Percentiles rank a stretch among this genome's conserved stretches.
Conservation (phyloP, 164 flowering plant genomes). For the Umbellularia californica region DNA sequence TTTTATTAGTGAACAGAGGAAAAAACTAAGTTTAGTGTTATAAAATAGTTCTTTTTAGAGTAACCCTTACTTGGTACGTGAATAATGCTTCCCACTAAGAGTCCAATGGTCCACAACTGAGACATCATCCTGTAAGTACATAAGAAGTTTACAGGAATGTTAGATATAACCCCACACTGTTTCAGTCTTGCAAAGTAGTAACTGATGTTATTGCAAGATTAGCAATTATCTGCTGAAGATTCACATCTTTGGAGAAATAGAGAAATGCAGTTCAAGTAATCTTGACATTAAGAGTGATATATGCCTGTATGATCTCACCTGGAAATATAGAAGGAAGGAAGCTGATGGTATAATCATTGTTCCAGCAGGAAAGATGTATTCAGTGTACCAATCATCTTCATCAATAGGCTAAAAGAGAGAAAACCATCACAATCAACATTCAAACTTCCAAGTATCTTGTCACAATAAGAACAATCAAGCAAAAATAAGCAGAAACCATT, state of each 20-base stretch:
- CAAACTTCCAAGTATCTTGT: neutral
- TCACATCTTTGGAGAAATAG: neutral
- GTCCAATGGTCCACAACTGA: constrained; percentile 11
- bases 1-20: neutral
- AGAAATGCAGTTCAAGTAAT: neutral
- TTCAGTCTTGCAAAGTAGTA: neutral
- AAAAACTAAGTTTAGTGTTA: neutral
- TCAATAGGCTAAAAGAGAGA: constrained; percentile 10
- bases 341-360: constrained; percentile 2
- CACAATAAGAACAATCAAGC: neutral
- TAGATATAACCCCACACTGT: neutral
- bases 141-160: neutral
- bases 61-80: constrained; percentile 5
- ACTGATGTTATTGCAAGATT: neutral
- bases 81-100: constrained; percentile 13
- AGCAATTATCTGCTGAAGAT: neutral
- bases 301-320: constrained; percentile 4
- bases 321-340: constrained; percentile 13
- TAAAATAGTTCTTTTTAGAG: neutral
- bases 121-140: constrained; percentile 9
- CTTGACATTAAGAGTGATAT: neutral
- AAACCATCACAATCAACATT: neutral
- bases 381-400: constrained; percentile 19
- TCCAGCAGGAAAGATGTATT: constrained; percentile 9
- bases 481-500: too few species aligned